These are phyloP conservation scores for Tylopilus orsonianus DNA, from an alignment of 1,284 basidiomycete genomes.

Conservation along the genomic window DNA sequence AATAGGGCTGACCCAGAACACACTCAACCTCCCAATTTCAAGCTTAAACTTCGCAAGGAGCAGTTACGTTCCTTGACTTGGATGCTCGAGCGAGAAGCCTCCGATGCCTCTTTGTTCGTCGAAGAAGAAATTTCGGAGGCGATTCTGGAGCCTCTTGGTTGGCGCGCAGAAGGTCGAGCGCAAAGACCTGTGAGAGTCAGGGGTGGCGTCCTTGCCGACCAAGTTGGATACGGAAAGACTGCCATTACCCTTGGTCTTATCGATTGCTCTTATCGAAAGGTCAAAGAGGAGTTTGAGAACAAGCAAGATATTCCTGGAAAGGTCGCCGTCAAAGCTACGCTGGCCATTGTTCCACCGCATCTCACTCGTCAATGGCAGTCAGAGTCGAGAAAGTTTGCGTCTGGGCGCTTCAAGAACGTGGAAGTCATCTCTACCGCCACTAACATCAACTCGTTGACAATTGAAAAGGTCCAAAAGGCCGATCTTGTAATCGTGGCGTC, in stretches of 20 bases:
- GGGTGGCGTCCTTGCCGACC: constrained; percentile 93
- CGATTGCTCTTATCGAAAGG: constrained; percentile 60
- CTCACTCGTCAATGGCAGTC: constrained; percentile 88
- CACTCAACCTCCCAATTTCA: constrained; percentile 77
- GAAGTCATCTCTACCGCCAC: constrained; percentile 71
- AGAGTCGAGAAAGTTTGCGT: constrained; percentile 83
- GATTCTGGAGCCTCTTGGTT: constrained; percentile 80
- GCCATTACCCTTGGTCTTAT: constrained; percentile 92
- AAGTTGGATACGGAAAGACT: constrained; percentile 97
- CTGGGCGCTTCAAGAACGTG: constrained; percentile 59
- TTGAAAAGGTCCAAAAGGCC: constrained; percentile 76
- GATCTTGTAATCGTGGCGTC: constrained; percentile 89
- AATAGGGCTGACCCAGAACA: constrained; percentile 80
- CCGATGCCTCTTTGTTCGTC: constrained; percentile 69
- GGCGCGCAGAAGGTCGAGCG: constrained; percentile 91
- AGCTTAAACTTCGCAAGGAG: constrained; percentile 72
- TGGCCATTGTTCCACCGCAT: constrained; percentile 89
- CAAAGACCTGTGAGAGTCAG: constrained; percentile 73
- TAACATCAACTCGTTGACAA: constrained; percentile 74
- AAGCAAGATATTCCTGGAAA: constrained; percentile 60
- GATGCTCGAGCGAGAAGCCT: constrained; percentile 86
- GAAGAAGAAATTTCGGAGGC: constrained; percentile 96
- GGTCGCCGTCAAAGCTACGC: constrained; percentile 74
- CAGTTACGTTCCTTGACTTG: constrained; percentile 89
- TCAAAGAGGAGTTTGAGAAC: constrained; percentile 58